Evolutionary conservation across 163 green algal species (phyloP), one percentile per base, ranked within the genome.

Genomic region (Smithsoniella earleae): DNA sequence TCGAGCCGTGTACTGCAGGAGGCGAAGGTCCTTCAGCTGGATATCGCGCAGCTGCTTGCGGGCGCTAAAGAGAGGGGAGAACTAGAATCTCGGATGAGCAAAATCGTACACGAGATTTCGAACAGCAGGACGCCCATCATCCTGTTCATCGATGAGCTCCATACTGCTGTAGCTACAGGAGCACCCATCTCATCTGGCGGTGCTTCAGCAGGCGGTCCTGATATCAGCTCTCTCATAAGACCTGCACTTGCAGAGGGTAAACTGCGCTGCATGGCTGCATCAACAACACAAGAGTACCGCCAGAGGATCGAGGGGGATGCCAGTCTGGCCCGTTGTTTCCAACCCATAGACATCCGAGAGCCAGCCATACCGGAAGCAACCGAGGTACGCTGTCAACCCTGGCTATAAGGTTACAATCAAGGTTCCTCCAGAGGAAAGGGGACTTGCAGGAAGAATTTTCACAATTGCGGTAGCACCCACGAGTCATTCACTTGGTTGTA

Each of bases 81-180:
- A 84, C 82, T 98, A 63, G 92, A 98, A 83, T 83, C 76, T 28
- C 86, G 92, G 13, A 84, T 96, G 18, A 95, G 87, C 38, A 85
- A 83, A 45, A 77, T 98, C 10, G 77, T 98, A 3, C 73, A 77
- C 33, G 92, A 96, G 80, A 66, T 82, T 30, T 78, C 80, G 28
- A 81, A 84, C 10, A 76, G 66, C 31, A 49, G 30, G 5, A 83
- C 83, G 5, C 80, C 95, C 74, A 85, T 97, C 43, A 91, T 98
- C 46, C 83, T 98, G 64, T 89, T 97, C 84, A 94, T 97, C 62
- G 92, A 97, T 63, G 92, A 97, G 82, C 79, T 97, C 25, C 92
- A 97, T 86, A 95, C 86, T 27, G 77, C 96, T 38, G 89, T 97
- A 34, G 91, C 80, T 58, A 73, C 78, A 6, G 40, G 40, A 49